Percentiles rank a stretch among this genome's conserved stretches.
Conservation (phyloP, 2,329 filamentous ascomycete species). For the Chrysoporthe austroafricana region DNA sequence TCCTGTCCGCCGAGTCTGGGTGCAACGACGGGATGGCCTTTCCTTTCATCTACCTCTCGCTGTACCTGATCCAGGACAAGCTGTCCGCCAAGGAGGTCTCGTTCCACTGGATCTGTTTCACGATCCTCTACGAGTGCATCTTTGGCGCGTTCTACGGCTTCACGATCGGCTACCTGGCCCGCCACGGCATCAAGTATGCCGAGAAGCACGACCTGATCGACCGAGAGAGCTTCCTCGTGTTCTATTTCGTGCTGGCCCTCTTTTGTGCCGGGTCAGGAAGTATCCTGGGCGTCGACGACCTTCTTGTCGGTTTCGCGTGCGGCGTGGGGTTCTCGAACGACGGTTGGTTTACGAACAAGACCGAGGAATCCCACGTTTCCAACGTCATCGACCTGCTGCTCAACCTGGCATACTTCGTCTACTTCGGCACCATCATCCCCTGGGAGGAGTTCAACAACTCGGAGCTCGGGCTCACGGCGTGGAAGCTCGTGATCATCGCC, state of each 20-base stretch:
- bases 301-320: constrained; percentile 91
- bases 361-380: constrained; percentile 96
- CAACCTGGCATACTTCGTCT: constrained; percentile 98
- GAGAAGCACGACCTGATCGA: constrained; percentile 88
- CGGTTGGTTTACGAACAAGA: constrained; percentile 98
- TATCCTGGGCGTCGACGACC: constrained; percentile 87
- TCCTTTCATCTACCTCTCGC: constrained; percentile 89
- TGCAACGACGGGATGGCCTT: constrained; percentile 99
- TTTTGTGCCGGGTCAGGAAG: constrained; percentile 95
- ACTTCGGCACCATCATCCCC: constrained; percentile 94
- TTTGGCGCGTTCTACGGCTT: constrained; percentile 92
- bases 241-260: constrained; percentile 95
- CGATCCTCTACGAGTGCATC: constrained; percentile 92
- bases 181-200: constrained; percentile 86
- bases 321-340: constrained; percentile 99
- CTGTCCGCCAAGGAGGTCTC: constrained; percentile 70
- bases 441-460: constrained; percentile 88
- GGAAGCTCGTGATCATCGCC: constrained; percentile 92
- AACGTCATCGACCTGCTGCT: constrained; percentile 98
- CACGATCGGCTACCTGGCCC: constrained; percentile 82
- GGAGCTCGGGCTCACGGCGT: constrained; percentile 75
- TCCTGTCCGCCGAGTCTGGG: constrained; percentile 93
- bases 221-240: constrained; percentile 95
- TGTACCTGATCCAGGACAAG: constrained; percentile 86
- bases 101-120: constrained; percentile 86